These are phyloP conservation scores for Arachis monticola DNA, from an alignment of 331 rosid genomes.

Conservation along the genomic window DNA sequence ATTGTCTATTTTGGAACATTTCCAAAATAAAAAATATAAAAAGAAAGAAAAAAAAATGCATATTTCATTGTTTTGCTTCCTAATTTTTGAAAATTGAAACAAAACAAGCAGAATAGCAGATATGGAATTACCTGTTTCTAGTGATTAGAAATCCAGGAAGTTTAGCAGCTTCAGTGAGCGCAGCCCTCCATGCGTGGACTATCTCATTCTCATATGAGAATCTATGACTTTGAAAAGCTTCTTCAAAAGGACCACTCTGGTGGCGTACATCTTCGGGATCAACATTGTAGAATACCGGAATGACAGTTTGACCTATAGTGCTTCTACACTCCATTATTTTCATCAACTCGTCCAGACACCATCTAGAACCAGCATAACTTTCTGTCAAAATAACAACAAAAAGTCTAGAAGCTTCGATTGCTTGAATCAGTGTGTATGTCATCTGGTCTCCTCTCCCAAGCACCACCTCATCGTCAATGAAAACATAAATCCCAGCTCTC, in stretches of 20 bases:
- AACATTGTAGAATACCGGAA: neutral
- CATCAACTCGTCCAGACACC: neutral
- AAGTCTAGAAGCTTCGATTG: neutral
- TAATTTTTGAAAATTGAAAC: no score
- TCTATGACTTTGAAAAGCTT: neutral
- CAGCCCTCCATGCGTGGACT: no score
- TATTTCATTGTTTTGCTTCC: no score
- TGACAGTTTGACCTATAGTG: neutral
- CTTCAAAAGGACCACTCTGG: neutral
- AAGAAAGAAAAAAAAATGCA: no score
- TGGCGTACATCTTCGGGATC: neutral
- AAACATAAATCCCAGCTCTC: neutral
- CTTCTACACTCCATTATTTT: neutral
- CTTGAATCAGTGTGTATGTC: neutral
- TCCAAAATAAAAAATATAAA: no score
- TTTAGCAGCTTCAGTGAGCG: no score
- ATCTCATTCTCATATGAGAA: neutral
- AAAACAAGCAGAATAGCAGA: no score
- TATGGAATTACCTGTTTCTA: no score
- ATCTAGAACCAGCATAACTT: neutral
- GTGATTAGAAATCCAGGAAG: no score
- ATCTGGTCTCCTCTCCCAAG: neutral
- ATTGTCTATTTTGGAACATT: no score
- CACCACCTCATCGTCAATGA: neutral
- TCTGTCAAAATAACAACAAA: neutral